Percentiles rank a stretch among this genome's conserved stretches.
phyloP scores from a whole-genome alignment of 176 grass and related monocot species.

The Alopecurus myosuroides region DNA sequence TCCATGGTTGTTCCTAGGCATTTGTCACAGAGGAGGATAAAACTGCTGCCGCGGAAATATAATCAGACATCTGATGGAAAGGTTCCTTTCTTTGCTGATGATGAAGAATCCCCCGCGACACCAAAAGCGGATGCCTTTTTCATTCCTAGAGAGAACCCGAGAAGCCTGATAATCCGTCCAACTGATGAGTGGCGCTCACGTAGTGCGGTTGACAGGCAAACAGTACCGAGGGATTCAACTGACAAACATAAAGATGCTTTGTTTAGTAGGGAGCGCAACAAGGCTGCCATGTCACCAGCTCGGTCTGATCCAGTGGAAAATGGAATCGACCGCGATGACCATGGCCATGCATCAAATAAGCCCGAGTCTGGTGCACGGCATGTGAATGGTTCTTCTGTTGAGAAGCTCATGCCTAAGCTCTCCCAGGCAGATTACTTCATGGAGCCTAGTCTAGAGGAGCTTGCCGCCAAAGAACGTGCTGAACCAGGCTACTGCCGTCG shows the following conservation, averaged over 20 bases:
- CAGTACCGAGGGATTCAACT: constrained; percentile 32
- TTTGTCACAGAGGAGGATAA: constrained; percentile 90
- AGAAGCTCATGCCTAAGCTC: constrained; percentile 71
- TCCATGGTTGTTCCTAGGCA: constrained; percentile 76
- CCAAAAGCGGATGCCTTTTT: constrained; percentile 92
- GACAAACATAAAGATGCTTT: constrained; percentile 44
- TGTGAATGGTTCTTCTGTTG: constrained; percentile 36
- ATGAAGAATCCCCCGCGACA: constrained; percentile 63
- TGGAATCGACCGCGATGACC: constrained; percentile 24
- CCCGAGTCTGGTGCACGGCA: constrained; percentile 9
- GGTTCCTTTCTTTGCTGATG: constrained; percentile 74
- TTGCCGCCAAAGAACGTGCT: constrained; percentile 72
- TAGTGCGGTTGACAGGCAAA: constrained; percentile 23
- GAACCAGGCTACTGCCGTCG: constrained; percentile 60
- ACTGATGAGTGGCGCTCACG: constrained; percentile 69
- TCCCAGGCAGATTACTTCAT: constrained; percentile 67
- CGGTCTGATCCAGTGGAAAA: constrained; percentile 30
- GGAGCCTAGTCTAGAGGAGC: constrained; percentile 63
- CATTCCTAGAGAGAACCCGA: constrained; percentile 95
- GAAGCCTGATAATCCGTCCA: constrained; percentile 79
- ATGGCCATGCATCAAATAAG: neutral
- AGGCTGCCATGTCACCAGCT: constrained; percentile 3
- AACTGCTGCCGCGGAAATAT: constrained; percentile 73
- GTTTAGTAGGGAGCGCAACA: constrained; percentile 17
- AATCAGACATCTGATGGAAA: constrained; percentile 63